Base-by-base conservation (phyloP, 768 basidiomycete species). In the Mycena capillaripes region DNA sequence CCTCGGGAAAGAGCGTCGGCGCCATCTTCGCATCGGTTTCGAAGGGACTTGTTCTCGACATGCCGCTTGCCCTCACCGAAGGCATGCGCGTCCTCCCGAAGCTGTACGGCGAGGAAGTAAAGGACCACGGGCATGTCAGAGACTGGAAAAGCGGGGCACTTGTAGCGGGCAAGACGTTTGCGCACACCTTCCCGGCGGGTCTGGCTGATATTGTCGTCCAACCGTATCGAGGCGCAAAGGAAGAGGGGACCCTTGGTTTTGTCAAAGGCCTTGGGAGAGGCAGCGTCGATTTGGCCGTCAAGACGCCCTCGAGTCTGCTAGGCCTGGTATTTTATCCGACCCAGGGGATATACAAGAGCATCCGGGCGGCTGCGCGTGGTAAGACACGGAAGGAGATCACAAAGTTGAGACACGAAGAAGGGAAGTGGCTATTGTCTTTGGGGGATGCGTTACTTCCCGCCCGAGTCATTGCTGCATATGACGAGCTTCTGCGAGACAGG, bases 131-230 rank as follows among this genome's bases (percentile, higher is more conserved):
- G 5, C 76, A 79, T 34, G 78, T 87, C 25, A 78, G 78, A 4
- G 81, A 81, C 70, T 82, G 85, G 64, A 66, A 61, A 21, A 79
- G 77, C 61, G 86, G 86, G 0, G 73, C 85, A 3, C 77, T 74
- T 36, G 85, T 85, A 64, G 86, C 80, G 19, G 86, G 81, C 3
- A 86, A 85, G 77, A 78, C 81, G 29, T 72, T 76, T 42, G 70
- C 32, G 34, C 58, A 56, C 17, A 67, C 52, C 6, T 46, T 71
- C 29, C 16, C 73, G 12, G 64, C 60, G 23, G 76, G 76, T 6
- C 7, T 74, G 17, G 44, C 66, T 4, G 76, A 66, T 34, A 10
- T 73, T 6, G n/a, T 76, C 32, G 42, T 69, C 14, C 67, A 77
- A 48, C 75, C 76, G 25, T 66, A 74, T 30, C 64, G 63, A 53